Evolutionary conservation across 192 early-diverging fungal genomes (phyloP), one percentile per base, ranked within the genome.

Genomic region (Podila epicladia): DNA sequence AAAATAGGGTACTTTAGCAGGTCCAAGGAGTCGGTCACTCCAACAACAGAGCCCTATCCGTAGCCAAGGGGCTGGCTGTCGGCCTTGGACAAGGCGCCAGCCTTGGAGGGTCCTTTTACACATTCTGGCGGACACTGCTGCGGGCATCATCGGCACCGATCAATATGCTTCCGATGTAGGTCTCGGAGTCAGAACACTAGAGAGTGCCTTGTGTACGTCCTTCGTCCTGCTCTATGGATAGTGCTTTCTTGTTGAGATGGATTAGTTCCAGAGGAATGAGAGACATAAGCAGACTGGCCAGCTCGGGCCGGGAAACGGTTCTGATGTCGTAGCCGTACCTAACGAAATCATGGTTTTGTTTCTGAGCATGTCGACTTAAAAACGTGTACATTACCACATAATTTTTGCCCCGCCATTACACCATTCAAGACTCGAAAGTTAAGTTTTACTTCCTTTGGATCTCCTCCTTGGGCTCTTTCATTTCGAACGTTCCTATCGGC

Each of bases 131-230:
- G 26, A 68, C 38, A 12, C 60, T 69, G 61, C 73, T 75, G 45
- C 69, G 68, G 7, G 73, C 65, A 8, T 66, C 73, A 35, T 75
- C 73, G n/a, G 73, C 66, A 35, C 73, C 73, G 28, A 75, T 61
- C 19, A 75, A 26, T 7, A 75, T 75, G 32, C 26, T 68, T 12
- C 73, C 73, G 20, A 32, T 15, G 31, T 68, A 68, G 5, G 29
- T 57, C 5, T 35, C 67, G 51, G 64, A 69, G 29, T 75, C 61
- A 22, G 59, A 63, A 29, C 73, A 75, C 12, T 58, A 35, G 8
- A 75, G 19, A 4, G 24, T 41, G 33, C 73, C 15, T 68, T 50
- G 24, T 68, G 33, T 3, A 69, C 61, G 13, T 75, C 73, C 9
- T 75, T 75, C 61, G 13, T 75, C 73, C 9, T 75, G 73, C 38